A percentile compares a stretch with the other conserved stretches of the same genome.
phyloP scores from a whole-genome alignment of 306 rosid genomes.

The Castanospermum australe region DNA sequence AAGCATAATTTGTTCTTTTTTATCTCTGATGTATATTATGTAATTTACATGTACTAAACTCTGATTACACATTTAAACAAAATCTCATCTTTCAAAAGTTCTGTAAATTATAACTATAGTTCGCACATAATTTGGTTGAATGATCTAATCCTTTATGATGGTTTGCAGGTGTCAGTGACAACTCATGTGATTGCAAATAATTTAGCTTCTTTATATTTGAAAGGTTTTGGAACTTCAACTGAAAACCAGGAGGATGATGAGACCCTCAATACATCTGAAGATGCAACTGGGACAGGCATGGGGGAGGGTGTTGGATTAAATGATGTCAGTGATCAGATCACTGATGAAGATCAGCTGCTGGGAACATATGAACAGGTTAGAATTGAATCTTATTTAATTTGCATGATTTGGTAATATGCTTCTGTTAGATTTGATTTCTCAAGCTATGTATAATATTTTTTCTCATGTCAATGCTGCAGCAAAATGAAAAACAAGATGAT shows the following conservation, averaged over 20 bases:
- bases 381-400: neutral
- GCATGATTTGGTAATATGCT: neutral
- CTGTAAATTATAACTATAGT: neutral
- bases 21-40: neutral
- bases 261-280: conserved; percentile 45
- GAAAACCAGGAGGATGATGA: conserved; percentile 62
- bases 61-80: neutral
- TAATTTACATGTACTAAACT: neutral
- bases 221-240: conserved; percentile 64
- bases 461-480: conserved; percentile 41
- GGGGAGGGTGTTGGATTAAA: conserved; percentile 81
- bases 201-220: conserved; percentile 60
- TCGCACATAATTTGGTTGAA: neutral
- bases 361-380: conserved; percentile 73
- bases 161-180: conserved; percentile 67
- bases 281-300: conserved; percentile 80
- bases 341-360: conserved; percentile 88
- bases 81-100: neutral
- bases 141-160: conserved; percentile 8
- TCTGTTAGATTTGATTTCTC: neutral
- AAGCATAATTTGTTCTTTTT: neutral
- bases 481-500: conserved; percentile 54
- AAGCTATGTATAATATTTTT: neutral
- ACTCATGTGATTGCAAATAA: conserved; percentile 66
- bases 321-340: conserved; percentile 89